phyloP scores from a whole-genome alignment of 805 yeast species.

The Saccharomyces eubayanus region DNA sequence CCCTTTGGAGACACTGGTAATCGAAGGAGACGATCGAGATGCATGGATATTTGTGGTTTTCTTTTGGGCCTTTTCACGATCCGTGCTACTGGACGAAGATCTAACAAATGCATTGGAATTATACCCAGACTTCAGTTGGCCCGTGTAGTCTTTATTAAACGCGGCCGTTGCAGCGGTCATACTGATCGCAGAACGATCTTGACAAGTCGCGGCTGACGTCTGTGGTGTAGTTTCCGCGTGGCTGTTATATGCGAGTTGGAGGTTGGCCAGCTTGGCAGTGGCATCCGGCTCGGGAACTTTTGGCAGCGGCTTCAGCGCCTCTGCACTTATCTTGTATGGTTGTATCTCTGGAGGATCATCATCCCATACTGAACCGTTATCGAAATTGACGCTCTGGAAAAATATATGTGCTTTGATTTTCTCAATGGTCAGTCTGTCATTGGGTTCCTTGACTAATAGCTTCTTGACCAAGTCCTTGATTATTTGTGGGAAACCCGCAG shows the following conservation, averaged over 20 bases:
- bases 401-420: conserved; percentile 54
- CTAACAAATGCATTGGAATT: not conserved
- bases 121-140: not conserved
- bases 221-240: not conserved
- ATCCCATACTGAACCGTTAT: conserved; percentile 48
- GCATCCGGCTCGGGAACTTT: conserved; percentile 24
- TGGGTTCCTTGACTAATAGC: conserved; percentile 54
- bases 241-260: not conserved
- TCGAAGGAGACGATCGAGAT: not conserved
- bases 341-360: conserved; percentile 50
- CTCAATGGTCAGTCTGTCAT: conserved; percentile 46
- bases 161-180: conserved; percentile 9
- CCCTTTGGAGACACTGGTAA: not conserved
- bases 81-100: not conserved
- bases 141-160: conserved; percentile 6
- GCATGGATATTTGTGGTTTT: not conserved
- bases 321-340: conserved; percentile 64
- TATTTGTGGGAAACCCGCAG: conserved; percentile 70
- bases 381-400: conserved; percentile 46
- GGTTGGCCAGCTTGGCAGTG: not conserved
- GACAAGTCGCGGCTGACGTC: conserved; percentile 8
- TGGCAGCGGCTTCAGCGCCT: conserved; percentile 66
- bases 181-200: conserved; percentile 17
- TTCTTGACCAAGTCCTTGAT: conserved; percentile 61
- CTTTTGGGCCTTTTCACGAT: not conserved